phyloP scores from a whole-genome alignment of 2,329 filamentous ascomycete species.

The Colletotrichum cuscutae region DNA sequence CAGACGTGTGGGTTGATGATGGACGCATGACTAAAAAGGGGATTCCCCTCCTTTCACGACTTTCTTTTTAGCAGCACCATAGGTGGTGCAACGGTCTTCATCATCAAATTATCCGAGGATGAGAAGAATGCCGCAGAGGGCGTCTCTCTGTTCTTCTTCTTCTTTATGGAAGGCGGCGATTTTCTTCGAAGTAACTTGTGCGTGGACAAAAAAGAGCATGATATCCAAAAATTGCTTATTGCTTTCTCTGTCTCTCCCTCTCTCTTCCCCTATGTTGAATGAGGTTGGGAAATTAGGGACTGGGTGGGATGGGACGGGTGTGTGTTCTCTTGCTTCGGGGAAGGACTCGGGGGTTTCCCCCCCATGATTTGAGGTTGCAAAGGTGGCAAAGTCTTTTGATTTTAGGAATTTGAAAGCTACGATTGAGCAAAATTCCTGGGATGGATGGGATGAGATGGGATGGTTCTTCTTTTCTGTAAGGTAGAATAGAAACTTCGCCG shows the following conservation, averaged over 20 bases:
- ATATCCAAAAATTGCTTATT: conserved; percentile 21
- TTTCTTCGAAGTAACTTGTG: neutral
- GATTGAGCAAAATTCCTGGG: neutral
- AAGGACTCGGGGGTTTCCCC: neutral
- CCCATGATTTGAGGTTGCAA: neutral
- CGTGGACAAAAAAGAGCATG: conserved; percentile 24
- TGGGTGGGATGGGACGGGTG: neutral
- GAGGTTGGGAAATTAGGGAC: neutral
- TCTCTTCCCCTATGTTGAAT: neutral
- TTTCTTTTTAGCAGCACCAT: conserved; percentile 5
- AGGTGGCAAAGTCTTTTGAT: neutral
- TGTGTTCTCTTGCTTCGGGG: neutral
- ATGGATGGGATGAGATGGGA: too few species aligned
- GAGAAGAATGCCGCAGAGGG: too few species aligned
- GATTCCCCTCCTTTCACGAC: neutral
- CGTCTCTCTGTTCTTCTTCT: neutral
- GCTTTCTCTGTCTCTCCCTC: neutral
- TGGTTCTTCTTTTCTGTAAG: neutral
- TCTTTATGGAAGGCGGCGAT: neutral
- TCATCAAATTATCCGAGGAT: conserved; percentile 13
- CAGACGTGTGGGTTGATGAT: conserved; percentile 44
- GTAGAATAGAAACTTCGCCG: neutral
- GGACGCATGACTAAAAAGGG: neutral
- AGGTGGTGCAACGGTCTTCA: neutral
- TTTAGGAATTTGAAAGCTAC: neutral